These are phyloP conservation scores for Silene latifolia DNA, from an alignment of 148 eudicot species.

Conservation along the genomic window DNA sequence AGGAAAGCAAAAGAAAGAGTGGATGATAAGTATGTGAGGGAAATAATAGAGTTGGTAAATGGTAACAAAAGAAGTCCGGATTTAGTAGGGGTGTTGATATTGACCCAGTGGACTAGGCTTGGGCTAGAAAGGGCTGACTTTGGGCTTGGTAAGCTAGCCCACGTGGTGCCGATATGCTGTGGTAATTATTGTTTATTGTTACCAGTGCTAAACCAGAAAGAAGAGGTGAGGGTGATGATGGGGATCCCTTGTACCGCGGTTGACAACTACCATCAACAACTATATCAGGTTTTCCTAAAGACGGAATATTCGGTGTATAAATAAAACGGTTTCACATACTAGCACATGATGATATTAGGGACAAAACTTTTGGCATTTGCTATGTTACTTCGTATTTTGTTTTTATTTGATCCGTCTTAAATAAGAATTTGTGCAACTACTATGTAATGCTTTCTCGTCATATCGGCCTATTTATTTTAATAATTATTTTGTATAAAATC, in stretches of 20 bases:
- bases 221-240: slow-evolving; percentile 52
- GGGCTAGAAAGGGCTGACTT: slow-evolving; percentile 69
- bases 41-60: slow-evolving; percentile 55
- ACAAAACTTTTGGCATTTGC: too few species aligned
- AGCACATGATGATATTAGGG: too few species aligned
- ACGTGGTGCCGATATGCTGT: slow-evolving; percentile 57
- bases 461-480: too few species aligned
- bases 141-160: slow-evolving; percentile 60
- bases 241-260: slow-evolving; percentile 54
- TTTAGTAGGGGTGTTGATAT: slow-evolving; percentile 59
- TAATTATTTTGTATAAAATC: too few species aligned
- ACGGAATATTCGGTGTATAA: too few species aligned
- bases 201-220: slow-evolving; percentile 45
- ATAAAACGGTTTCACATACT: too few species aligned
- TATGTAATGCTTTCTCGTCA: too few species aligned
- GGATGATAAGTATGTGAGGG: slow-evolving; percentile 49
- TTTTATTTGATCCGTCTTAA: too few species aligned
- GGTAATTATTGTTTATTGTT: slow-evolving; percentile 61
- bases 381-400: too few species aligned
- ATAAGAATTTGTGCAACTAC: too few species aligned
- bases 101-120: slow-evolving; percentile 73
- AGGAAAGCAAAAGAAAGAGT: slow-evolving; percentile 53
- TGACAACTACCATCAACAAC: slow-evolving; percentile 37
- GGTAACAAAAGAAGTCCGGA: slow-evolving; percentile 43
- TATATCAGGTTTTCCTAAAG: too few species aligned